These are phyloP conservation scores for Colletotrichum viniferum DNA, from an alignment of 2,329 filamentous ascomycete species.

Conservation along the genomic window DNA sequence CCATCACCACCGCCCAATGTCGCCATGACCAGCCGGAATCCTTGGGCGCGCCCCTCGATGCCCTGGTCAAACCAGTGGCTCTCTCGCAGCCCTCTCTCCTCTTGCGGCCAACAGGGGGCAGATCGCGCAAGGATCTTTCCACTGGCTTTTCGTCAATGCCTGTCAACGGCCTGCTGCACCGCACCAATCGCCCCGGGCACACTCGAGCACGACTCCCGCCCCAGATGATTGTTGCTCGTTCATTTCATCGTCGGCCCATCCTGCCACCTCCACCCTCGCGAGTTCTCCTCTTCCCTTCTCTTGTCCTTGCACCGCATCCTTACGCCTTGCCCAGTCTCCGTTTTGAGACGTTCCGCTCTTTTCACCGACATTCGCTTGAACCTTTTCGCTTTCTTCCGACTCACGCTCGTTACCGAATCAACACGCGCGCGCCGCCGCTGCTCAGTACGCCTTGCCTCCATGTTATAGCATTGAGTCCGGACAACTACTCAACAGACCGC, in stretches of 20 bases:
- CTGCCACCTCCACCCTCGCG: slow-evolving; percentile 10
- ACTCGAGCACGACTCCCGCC: neutral
- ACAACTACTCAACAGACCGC: neutral
- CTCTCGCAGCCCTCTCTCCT: neutral
- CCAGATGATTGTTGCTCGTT: slow-evolving; percentile 3
- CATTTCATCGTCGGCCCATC: slow-evolving; percentile 23
- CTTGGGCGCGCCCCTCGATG: slow-evolving; percentile 8
- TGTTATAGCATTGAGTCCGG: slow-evolving; percentile 14
- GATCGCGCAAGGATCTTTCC: slow-evolving; percentile 9
- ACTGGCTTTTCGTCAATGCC: neutral
- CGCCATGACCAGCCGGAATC: slow-evolving; percentile 16
- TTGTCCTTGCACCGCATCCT: slow-evolving; percentile 21
- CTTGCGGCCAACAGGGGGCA: neutral
- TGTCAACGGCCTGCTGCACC: neutral
- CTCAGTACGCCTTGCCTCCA: slow-evolving; percentile 4
- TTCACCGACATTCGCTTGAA: slow-evolving; percentile 20
- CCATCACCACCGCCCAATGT: slow-evolving; percentile 6
- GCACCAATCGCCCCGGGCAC: neutral
- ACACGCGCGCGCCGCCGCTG: neutral
- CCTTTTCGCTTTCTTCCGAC: neutral
- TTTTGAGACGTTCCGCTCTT: slow-evolving; percentile 21
- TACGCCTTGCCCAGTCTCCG: slow-evolving; percentile 18
- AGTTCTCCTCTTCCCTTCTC: slow-evolving; percentile 16
- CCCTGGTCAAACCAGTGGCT: neutral
- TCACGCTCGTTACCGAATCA: slow-evolving; percentile 15